Percentiles rank a stretch among this genome's conserved stretches.
phyloP scores from a whole-genome alignment of 352 stramenopile species.

The Globisporangium paroecandrum region DNA sequence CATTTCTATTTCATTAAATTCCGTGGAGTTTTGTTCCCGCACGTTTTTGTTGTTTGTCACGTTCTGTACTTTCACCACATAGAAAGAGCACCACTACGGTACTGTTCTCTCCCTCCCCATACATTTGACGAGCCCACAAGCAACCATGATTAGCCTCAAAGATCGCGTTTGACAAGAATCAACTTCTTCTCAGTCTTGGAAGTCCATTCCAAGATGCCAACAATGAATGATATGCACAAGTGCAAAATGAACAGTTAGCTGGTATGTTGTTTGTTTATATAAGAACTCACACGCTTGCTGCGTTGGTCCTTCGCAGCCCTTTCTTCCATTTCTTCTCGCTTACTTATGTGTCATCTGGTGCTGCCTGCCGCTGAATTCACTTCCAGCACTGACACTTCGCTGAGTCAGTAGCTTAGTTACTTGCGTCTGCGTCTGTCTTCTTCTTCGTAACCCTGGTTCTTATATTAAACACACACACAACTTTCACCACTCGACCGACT shows the following conservation, averaged over 20 bases:
- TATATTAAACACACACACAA: not conserved
- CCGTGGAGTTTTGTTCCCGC: no score
- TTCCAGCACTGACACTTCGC: not conserved
- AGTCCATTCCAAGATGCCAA: no score
- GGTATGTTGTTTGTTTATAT: not conserved
- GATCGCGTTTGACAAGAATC: no score
- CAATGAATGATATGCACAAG: no score
- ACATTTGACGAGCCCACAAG: no score
- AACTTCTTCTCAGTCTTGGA: no score
- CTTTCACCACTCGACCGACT: constrained; percentile 77
- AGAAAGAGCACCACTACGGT: no score
- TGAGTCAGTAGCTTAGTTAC: not conserved
- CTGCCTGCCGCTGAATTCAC: not conserved
- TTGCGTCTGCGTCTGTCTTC: not conserved
- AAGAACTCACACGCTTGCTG: not conserved
- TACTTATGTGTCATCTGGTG: not conserved
- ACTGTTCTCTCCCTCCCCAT: no score
- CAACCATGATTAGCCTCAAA: no score
- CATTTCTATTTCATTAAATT: no score
- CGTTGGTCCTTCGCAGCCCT: not conserved
- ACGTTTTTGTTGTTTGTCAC: no score
- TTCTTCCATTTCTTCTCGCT: not conserved
- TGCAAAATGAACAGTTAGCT: not conserved
- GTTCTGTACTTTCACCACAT: no score
- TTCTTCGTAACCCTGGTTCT: not conserved